phyloP scores from a whole-genome alignment of 192 early-diverging fungal genomes.

The Coemansia sp. region DNA sequence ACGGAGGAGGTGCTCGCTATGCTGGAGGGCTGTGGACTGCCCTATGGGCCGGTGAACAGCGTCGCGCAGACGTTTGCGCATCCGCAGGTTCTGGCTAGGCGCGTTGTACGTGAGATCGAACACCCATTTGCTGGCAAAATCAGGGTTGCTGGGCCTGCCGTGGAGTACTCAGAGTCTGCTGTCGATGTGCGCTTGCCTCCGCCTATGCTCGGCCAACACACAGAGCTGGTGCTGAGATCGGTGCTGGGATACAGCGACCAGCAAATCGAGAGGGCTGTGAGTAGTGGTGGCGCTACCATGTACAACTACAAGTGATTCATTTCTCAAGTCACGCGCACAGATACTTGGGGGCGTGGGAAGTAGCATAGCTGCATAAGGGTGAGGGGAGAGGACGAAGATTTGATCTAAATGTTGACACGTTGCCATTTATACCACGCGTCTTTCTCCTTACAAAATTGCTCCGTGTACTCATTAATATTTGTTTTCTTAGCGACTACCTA shows the following conservation, averaged over 20 bases:
- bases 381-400: background rate
- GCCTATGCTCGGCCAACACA: conserved; percentile 86
- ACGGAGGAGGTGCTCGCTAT: conserved; percentile 64
- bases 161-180: conserved; percentile 70
- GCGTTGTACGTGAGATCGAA: conserved; percentile 76
- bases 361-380: background rate
- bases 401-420: no score
- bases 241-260: conserved; percentile 64
- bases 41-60: conserved; percentile 82
- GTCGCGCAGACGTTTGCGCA: conserved; percentile 74
- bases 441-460: background rate
- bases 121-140: conserved; percentile 80
- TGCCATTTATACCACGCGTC: background rate
- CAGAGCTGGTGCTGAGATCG: conserved; percentile 65
- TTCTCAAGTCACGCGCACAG: background rate
- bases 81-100: conserved; percentile 65
- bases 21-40: conserved; percentile 69
- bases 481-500: background rate
- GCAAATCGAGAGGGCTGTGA: conserved; percentile 53
- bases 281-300: conserved; percentile 15
- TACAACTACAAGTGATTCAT: conserved; percentile 22
- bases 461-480: background rate
- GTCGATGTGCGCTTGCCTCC: conserved; percentile 71
- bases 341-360: background rate
- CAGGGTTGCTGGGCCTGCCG: conserved; percentile 69